Conservation (phyloP, 2,329 filamentous ascomycete genomes). For the Fusarium clavum region DNA sequence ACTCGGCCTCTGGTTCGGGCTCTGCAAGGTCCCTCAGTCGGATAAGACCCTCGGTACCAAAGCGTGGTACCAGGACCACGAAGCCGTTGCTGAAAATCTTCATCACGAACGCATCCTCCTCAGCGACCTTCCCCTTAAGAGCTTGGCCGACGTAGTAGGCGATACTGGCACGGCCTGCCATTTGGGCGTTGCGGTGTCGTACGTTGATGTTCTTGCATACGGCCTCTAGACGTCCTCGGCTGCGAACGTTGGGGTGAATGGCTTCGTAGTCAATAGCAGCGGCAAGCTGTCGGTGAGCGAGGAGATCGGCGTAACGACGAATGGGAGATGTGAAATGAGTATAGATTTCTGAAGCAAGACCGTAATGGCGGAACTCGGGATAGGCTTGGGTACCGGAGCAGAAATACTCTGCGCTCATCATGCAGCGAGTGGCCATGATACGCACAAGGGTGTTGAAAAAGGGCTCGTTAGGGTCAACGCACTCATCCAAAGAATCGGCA, state of each 20-base stretch:
- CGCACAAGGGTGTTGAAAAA: constrained; percentile 99
- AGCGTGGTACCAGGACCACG: constrained; percentile 93
- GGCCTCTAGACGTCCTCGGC: constrained; percentile 85
- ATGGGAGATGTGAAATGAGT: constrained; percentile 99
- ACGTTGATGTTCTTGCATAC: constrained; percentile 99
- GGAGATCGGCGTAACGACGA: constrained; percentile 94
- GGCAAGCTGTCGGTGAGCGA: constrained; percentile 93
- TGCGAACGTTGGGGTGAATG: constrained; percentile 83
- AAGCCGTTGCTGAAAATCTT: constrained; percentile 97
- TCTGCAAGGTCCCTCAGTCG: constrained; percentile 84
- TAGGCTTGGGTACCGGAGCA: constrained; percentile 93
- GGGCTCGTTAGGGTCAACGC: constrained; percentile 81
- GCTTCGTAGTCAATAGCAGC: constrained; percentile 94
- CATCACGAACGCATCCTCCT: constrained; percentile 96
- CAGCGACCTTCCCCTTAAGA: constrained; percentile 78
- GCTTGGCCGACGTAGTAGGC: constrained; percentile 99
- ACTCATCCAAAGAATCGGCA: constrained; percentile 89
- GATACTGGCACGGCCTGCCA: constrained; percentile 92
- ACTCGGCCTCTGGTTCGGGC: constrained; percentile 81
- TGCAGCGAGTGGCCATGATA: constrained; percentile 97
- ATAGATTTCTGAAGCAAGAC: constrained; percentile 95
- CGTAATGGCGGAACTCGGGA: constrained; percentile 96
- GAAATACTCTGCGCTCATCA: constrained; percentile 99
- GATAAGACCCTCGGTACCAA: constrained; percentile 94
- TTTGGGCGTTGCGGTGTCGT: constrained; percentile 95